Percentiles rank a stretch among this genome's conserved stretches.
Evolutionary conservation across 2,329 filamentous ascomycete genomes (phyloP).

Genomic region (Alternaria gansuensis): DNA sequence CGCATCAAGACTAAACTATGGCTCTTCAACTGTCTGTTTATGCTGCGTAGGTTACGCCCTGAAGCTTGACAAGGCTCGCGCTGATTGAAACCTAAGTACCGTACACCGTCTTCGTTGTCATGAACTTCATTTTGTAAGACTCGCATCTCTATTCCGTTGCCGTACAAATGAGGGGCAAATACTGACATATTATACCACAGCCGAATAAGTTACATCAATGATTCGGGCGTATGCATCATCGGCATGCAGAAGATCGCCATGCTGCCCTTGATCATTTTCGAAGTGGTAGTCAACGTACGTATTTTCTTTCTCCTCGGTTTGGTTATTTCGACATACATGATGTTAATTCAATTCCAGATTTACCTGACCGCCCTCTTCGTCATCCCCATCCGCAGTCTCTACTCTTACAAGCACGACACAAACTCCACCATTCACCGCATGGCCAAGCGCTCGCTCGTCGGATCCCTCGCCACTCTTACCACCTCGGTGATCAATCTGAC

Average conservation of each 20-base stretch:
- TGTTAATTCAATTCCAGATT: slow-evolving; percentile 46
- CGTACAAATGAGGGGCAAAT: too few species aligned
- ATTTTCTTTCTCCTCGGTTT: neutral
- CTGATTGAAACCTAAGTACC: slow-evolving; percentile 34
- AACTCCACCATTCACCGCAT: slow-evolving; percentile 60
- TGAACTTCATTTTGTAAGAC: slow-evolving; percentile 69
- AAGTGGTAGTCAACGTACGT: slow-evolving; percentile 65
- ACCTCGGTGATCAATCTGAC: slow-evolving; percentile 69
- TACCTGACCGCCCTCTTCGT: slow-evolving; percentile 72
- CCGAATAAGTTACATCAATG: slow-evolving; percentile 65
- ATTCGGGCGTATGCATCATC: slow-evolving; percentile 66
- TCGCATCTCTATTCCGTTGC: neutral
- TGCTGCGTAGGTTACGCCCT: slow-evolving; percentile 56
- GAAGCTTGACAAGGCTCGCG: neutral
- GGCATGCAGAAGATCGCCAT: slow-evolving; percentile 68
- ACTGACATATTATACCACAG: slow-evolving; percentile 43
- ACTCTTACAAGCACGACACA: slow-evolving; percentile 62
- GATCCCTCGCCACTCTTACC: slow-evolving; percentile 64
- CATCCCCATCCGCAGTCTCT: slow-evolving; percentile 65
- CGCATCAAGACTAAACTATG: slow-evolving; percentile 67
- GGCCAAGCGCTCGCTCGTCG: slow-evolving; percentile 68
- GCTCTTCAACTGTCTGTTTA: slow-evolving; percentile 68
- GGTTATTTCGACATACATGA: slow-evolving; percentile 6
- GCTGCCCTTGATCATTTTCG: slow-evolving; percentile 69
- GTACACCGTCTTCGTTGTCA: slow-evolving; percentile 57